Evolutionary conservation across 192 early-diverging fungal genomes (phyloP).

Genomic region (Gaertneriomyces sp.): DNA sequence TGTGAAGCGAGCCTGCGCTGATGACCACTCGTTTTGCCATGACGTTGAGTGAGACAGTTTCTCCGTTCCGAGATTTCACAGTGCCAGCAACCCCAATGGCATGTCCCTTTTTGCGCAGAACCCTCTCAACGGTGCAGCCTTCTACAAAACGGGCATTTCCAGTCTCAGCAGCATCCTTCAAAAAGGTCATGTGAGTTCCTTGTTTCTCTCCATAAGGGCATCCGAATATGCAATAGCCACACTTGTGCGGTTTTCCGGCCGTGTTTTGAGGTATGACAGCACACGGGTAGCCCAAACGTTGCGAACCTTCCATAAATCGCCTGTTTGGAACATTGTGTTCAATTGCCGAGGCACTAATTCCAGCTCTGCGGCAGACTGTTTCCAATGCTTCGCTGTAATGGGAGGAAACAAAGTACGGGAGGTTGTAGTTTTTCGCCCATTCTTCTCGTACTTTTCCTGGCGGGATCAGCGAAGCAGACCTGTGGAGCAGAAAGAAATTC

Average conservation of each 20-base stretch:
- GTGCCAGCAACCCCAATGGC: conserved; percentile 54
- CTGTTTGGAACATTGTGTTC: conserved; percentile 63
- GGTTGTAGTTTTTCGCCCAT: conserved; percentile 60
- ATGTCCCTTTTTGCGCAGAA: conserved; percentile 52
- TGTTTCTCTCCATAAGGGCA: conserved; percentile 72
- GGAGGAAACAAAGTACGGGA: conserved; percentile 57
- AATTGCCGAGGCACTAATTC: conserved; percentile 50
- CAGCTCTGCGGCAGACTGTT: conserved; percentile 50
- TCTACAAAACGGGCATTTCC: conserved; percentile 62
- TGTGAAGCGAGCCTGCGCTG: conserved; percentile 61
- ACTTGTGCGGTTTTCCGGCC: conserved; percentile 45
- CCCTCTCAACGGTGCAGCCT: conserved; percentile 49
- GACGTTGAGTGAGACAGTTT: conserved; percentile 39
- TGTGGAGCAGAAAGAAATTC: conserved; percentile 7
- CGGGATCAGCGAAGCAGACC: conserved; percentile 40
- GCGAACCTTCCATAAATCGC: conserved; percentile 65
- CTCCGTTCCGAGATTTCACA: conserved; percentile 24
- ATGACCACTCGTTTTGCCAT: conserved; percentile 56
- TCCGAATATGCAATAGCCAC: conserved; percentile 66
- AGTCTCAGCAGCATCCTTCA: conserved; percentile 60
- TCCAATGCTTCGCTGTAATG: conserved; percentile 56
- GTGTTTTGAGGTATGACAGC: conserved; percentile 68
- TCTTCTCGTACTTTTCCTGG: conserved; percentile 67
- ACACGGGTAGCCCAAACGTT: conserved; percentile 54
- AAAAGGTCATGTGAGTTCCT: conserved; percentile 60